These are phyloP conservation scores for Pleurozium schreberi DNA, from an alignment of 225 moss, liverwort and hornwort species.

Conservation along the genomic window DNA sequence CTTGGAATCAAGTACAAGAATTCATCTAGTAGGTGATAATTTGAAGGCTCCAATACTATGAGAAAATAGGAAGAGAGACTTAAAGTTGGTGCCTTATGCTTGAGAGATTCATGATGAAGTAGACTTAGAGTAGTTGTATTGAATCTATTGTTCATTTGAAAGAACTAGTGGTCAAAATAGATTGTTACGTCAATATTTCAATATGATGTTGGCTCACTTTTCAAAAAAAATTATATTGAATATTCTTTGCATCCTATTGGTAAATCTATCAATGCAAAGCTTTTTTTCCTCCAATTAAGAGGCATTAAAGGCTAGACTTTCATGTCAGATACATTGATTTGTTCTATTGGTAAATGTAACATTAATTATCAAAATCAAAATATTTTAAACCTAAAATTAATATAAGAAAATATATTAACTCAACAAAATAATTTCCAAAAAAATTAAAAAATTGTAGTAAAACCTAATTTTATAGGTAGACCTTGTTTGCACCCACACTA, in stretches of 20 bases:
- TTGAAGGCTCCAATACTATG: too few species aligned
- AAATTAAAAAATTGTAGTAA: neutral
- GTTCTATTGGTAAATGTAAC: neutral
- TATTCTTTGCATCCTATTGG: accelerated
- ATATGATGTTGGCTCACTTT: accelerated
- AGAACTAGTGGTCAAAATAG: accelerated
- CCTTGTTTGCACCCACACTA: neutral
- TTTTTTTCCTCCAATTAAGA: accelerated
- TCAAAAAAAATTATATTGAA: too few species aligned
- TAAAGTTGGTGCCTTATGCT: accelerated
- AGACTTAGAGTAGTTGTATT: neutral
- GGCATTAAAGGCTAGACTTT: neutral
- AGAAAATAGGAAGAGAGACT: neutral
- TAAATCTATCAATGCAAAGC: neutral
- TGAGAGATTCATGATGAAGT: accelerated
- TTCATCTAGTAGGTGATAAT: neutral
- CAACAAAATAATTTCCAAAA: too few species aligned
- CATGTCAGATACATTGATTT: accelerated
- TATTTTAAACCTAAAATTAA: neutral
- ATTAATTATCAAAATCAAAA: neutral
- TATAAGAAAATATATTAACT: too few species aligned
- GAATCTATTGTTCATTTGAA: neutral
- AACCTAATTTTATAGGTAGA: too few species aligned
- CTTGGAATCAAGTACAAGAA: neutral
- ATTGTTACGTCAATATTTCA: neutral